Evolutionary conservation across 768 basidiomycete species (phyloP).

Genomic region (Coprinellus micaceus): DNA sequence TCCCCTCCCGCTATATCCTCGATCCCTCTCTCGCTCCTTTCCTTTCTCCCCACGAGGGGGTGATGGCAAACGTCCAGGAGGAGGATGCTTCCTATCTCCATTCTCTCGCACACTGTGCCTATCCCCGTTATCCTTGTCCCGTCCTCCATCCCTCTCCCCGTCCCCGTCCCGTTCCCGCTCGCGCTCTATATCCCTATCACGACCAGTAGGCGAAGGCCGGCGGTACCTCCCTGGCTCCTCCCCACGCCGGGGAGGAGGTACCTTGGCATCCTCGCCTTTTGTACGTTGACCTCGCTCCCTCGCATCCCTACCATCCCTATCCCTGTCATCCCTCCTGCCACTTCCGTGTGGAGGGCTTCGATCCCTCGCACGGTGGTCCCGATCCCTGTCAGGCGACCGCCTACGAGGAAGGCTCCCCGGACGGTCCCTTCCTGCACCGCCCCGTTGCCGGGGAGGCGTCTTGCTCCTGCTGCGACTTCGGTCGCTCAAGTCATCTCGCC

Average conservation of each 20-base stretch:
- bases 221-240: too few relatives aligned
- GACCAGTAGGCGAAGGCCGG: background rate
- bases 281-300: background rate
- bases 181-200: background rate
- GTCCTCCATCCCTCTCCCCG: background rate
- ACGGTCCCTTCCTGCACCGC: slow-evolving; percentile 12
- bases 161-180: background rate
- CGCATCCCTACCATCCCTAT: background rate
- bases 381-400: slow-evolving; percentile 3
- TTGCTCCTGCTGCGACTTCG: slow-evolving; percentile 6
- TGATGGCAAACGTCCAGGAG: slow-evolving; percentile 22
- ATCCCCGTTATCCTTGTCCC: too few relatives aligned
- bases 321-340: background rate
- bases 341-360: slow-evolving; percentile 1
- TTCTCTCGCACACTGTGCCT: too few relatives aligned
- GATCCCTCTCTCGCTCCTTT: background rate
- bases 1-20: background rate
- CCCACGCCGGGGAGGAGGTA: background rate
- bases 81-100: background rate
- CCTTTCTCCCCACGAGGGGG: slow-evolving; percentile 17
- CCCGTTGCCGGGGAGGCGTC: slow-evolving; percentile 11
- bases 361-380: slow-evolving; percentile 2
- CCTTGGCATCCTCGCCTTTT: background rate
- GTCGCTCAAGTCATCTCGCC: background rate
- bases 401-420: slow-evolving; percentile 13